Base-by-base conservation (phyloP, 2,329 filamentous ascomycete genomes). In the Ceratocystis papillata region DNA sequence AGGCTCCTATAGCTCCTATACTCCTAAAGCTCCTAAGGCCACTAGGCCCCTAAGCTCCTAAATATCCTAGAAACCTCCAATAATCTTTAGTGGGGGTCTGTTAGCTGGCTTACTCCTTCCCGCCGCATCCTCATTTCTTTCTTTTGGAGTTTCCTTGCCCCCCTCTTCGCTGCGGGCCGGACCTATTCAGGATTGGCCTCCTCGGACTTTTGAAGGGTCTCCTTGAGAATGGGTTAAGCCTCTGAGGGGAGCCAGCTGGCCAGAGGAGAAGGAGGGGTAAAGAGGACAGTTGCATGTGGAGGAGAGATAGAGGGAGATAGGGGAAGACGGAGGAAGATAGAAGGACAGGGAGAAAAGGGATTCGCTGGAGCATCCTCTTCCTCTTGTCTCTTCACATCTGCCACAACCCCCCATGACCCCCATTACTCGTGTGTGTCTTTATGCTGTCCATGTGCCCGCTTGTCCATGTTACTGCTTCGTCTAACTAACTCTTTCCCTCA, bases 341-440 rank as follows among this genome's bases (percentile, higher is more conserved):
- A 22, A 50, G 46, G 10, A 22, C 6, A 25, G 8, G 25, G 22
- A 17, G 28, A 59, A 59, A 59, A 33, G 15, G 17, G 28, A 17
- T 30, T 30, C 53, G 53, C 53, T 33, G 28, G 33, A 41, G 37
- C 37, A 12, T 41, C 33, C 33, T 37, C 53, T 12, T 59, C 28
- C 53, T 59, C 10, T 59, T 59, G 25, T 59, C 53, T 59, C 53
- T 59, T 41, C 37, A 41, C 37, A 41, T 41, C 37, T 41, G 37
- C 37, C 37, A 41, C 37, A 41, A 12, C 37, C 37, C 37, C 33
- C 2, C 37, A 41, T 3, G 3, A 41, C 37, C 37, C 37, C 37
- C 37, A 41, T 41, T 41, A 12, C 37, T 41, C 17, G 53, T 5
- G 30, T 7, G 28, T 59, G 17, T 33, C 22, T 28, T 20, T 30